These are phyloP conservation scores for Debaryomyces sp. DNA, from an alignment of 1,139 yeast species.

Conservation along the genomic window DNA sequence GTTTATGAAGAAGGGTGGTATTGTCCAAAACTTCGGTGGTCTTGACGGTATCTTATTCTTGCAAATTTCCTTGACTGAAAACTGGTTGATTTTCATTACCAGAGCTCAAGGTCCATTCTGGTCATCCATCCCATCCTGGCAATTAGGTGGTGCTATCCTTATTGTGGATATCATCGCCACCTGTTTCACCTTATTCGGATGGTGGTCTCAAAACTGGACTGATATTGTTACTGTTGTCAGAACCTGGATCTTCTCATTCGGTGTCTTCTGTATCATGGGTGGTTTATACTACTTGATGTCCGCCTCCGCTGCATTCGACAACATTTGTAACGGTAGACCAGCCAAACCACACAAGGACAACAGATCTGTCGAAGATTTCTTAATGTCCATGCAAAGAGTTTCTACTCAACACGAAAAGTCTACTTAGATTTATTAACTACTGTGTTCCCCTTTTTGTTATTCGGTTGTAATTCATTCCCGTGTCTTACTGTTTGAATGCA, in stretches of 20 bases:
- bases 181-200: conserved; percentile 90
- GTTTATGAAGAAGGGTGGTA: conserved; percentile 81
- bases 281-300: conserved; percentile 96
- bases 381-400: conserved; percentile 97
- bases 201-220: conserved; percentile 99
- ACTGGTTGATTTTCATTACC: conserved; percentile 94
- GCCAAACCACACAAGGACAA: conserved; percentile 63
- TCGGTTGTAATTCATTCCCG: conserved; percentile 6
- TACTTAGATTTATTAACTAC: conserved; percentile 26
- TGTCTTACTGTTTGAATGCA: background rate
- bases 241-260: conserved; percentile 93
- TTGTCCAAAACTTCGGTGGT: conserved; percentile 92
- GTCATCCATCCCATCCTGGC: conserved; percentile 93
- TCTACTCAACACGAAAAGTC: conserved; percentile 95
- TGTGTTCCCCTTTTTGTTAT: conserved; percentile 1
- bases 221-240: conserved; percentile 93
- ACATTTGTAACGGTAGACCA: conserved; percentile 91
- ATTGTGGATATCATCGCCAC: conserved; percentile 88
- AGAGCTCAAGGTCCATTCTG: conserved; percentile 97
- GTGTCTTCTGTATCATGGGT: conserved; percentile 94
- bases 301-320: conserved; percentile 83
- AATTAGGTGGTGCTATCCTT: conserved; percentile 89
- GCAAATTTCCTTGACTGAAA: conserved; percentile 90
- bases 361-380: conserved; percentile 92
- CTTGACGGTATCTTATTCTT: conserved; percentile 89